phyloP scores from a whole-genome alignment of 345 rosid species.

The Pugionium dolabratum region DNA sequence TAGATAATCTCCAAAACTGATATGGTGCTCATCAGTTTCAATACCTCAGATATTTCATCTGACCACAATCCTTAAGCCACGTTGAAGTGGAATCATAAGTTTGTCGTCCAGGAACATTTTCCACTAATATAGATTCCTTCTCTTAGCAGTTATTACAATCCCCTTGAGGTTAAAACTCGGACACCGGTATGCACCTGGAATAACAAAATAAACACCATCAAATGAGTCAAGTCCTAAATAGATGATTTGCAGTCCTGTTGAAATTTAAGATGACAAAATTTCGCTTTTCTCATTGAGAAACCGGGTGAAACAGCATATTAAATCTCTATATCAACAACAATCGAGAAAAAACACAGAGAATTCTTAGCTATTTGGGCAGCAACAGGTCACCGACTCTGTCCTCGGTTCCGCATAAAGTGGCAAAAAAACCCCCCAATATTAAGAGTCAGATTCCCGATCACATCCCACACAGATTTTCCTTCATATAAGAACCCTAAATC shows the following conservation, averaged over 20 bases:
- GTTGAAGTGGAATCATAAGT: constrained; percentile 23
- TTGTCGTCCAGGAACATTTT: constrained; percentile 28
- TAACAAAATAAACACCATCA: constrained; percentile 18
- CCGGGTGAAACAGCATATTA: background rate
- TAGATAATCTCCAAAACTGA: constrained; percentile 37
- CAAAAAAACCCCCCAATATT: constrained; percentile 9
- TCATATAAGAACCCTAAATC: constrained; percentile 16
- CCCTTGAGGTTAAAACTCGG: constrained; percentile 13
- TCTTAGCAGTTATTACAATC: constrained; percentile 39
- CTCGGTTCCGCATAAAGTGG: constrained; percentile 29
- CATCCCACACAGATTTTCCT: background rate
- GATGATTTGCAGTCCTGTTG: background rate
- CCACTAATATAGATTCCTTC: background rate
- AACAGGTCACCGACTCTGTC: constrained; percentile 8
- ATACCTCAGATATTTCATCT: constrained; percentile 34
- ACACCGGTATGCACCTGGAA: constrained; percentile 27
- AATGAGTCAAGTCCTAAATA: background rate
- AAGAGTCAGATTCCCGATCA: constrained; percentile 25
- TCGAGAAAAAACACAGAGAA: background rate
- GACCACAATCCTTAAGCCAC: constrained; percentile 34
- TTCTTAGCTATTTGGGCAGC: background rate
- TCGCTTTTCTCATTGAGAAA: background rate
- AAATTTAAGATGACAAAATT: constrained; percentile 10
- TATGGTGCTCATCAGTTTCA: constrained; percentile 28
- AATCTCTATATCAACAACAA: background rate